Base-by-base conservation (phyloP, 1,284 basidiomycete genomes). In the Sanghuangporus weigelae region DNA sequence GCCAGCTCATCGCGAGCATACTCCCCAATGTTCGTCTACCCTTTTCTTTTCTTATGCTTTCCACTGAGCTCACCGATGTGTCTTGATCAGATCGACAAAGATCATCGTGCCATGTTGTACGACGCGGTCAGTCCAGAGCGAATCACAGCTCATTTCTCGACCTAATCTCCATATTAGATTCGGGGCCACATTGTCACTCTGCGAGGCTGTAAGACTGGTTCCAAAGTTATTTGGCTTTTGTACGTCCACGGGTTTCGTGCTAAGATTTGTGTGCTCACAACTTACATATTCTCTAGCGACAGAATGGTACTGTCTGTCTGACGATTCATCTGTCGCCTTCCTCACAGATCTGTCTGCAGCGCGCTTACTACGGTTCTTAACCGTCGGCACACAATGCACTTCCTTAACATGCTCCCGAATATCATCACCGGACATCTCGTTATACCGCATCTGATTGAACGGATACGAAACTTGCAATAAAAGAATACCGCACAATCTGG, bases 221-320 rank as follows among this genome's bases (percentile, higher is more conserved):
- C 90, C 0, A 92, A 91, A 71, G 89, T 92, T 69, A 92, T 92
- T 70, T 93, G 90, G 91, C 79, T 93, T 57, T 93, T 93, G 89
- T 92, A 74, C 67, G 89, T 83, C 7, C 8, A 36, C 3, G 16
- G 8, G 6, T 11, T 35, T 56, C 54, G 46, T 51, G 2, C 36
- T 21, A 7, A 16, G 31, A 64, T 54, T 19, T 31, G 62, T 16
- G 14, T 56, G 8, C 11, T 51, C 19, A 49, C n/a, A 51, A 21
- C 23, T 35, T n/a, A 42, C 44, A 16, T 12, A 7, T 51, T 14
- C 35, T 54, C 16, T 62, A 83, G 80, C 67, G 81, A 82, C 67
- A 77, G 81, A 71, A 85, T 84, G 80, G 77, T 80, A 66, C 56
- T 73, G 44, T 38, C 26, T 35, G 7, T 26, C n/a, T 19, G 36